These are phyloP conservation scores for Phoma sp. DNA, from an alignment of 2,329 filamentous ascomycete genomes.

Conservation along the genomic window DNA sequence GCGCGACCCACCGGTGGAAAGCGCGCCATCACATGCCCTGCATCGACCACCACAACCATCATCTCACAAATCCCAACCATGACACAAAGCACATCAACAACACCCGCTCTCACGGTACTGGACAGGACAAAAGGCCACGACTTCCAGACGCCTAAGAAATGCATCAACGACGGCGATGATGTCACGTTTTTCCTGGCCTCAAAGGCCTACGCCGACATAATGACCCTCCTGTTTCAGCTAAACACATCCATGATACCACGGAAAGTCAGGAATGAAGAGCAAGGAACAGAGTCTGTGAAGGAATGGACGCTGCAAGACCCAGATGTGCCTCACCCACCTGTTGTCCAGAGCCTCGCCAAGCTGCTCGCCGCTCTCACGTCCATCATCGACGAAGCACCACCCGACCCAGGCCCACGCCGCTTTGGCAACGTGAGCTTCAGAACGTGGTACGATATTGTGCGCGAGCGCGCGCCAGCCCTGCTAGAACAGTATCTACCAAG, in stretches of 20 bases:
- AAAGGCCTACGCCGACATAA: constrained; percentile 84
- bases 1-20: constrained; percentile 7
- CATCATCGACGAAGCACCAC: constrained; percentile 79
- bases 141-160: constrained; percentile 75
- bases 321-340: constrained; percentile 57
- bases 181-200: constrained; percentile 80
- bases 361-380: constrained; percentile 69
- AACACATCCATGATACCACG: constrained; percentile 84
- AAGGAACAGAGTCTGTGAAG: constrained; percentile 51
- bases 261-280: constrained; percentile 51
- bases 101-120: constrained; percentile 31
- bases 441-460: constrained; percentile 76
- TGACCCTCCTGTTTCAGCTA: constrained; percentile 85
- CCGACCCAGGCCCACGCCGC: constrained; percentile 81
- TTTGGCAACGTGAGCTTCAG: constrained; percentile 94
- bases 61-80: constrained; percentile 20
- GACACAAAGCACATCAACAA: constrained; percentile 22
- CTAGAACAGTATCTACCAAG: constrained; percentile 63
- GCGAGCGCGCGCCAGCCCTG: constrained; percentile 63
- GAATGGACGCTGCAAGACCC: constrained; percentile 58
- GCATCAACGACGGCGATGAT: constrained; percentile 84
- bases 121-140: constrained; percentile 27
- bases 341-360: constrained; percentile 68
- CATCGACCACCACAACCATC: constrained; percentile 8
- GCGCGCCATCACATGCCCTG: constrained; percentile 31